Evolutionary conservation across 495 filamentous ascomycete species (phyloP).

Genomic region (Xylaria cubensis): DNA sequence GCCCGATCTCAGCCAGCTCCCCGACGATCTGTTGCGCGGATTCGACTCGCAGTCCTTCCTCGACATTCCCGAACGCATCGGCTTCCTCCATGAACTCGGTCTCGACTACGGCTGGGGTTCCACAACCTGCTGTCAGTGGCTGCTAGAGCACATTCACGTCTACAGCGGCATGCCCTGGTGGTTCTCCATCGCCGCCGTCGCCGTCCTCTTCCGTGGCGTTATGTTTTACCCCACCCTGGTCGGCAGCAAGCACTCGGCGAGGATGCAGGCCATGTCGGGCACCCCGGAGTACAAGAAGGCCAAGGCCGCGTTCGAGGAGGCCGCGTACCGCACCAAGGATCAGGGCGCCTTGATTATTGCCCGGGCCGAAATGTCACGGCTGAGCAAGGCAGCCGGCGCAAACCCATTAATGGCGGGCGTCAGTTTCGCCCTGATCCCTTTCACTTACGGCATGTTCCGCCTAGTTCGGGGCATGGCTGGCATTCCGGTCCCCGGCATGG

Average conservation of each 20-base stretch:
- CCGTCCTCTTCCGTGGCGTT: conserved; percentile 66
- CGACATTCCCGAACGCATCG: conserved; percentile 72
- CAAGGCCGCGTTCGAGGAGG: conserved; percentile 54
- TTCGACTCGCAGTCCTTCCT: conserved; percentile 53
- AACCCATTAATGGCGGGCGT: conserved; percentile 58
- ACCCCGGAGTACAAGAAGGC: conserved; percentile 60
- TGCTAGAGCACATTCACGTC: conserved; percentile 83
- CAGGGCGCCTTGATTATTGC: conserved; percentile 46
- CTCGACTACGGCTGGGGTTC: conserved; percentile 86
- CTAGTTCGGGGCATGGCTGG: conserved; percentile 74
- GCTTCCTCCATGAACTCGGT: conserved; percentile 82
- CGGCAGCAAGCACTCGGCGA: conserved; percentile 64
- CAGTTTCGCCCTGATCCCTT: conserved; percentile 68
- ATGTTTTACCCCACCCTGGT: conserved; percentile 69
- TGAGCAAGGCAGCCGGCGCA: conserved; percentile 63
- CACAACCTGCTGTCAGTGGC: conserved; percentile 69
- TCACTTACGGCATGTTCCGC: conserved; percentile 82
- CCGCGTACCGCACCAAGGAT: conserved; percentile 47
- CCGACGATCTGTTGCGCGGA: conserved; percentile 32
- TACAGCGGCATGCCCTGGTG: conserved; percentile 80
- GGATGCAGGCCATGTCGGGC: conserved; percentile 56
- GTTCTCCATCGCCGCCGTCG: conserved; percentile 69
- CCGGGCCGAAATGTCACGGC: conserved; percentile 51
- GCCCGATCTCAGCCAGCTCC: conserved; percentile 3
- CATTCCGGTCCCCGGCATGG: conserved; percentile 80